Base-by-base conservation (phyloP, 2,329 filamentous ascomycete genomes). In the Botrytis tulipae region DNA sequence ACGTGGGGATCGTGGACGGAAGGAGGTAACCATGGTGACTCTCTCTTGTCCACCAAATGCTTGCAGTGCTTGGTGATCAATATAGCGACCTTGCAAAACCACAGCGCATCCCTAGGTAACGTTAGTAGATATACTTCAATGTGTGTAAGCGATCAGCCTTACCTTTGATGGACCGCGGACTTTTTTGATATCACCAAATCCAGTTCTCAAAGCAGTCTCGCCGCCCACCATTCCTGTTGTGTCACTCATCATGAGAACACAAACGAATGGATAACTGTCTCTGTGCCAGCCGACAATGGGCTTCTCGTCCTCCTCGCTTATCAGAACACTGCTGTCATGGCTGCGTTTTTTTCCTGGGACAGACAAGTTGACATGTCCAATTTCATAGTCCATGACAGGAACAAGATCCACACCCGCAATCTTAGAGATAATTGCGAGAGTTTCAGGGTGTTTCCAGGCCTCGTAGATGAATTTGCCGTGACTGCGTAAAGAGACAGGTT, bases 381-480 rank as follows among this genome's bases (percentile, higher is more conserved):
- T 86, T 76, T 90, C 88, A 76, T 86, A 88, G 80, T 89, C 85
- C 78, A 88, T 85, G 12, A 83, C 84, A 0, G 87, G 87, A 14
- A 89, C 82, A 22, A 90, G 83, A 14, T 90, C 88, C 32, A 90
- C 83, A 14, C 88, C 87, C 35, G 88, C 87, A 66, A 89, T 84
- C 73, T 86, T 83, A 4, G 87, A 89, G 70, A 90, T 83, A 76
- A 86, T 85, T 14, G 82, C 81, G 4, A 89, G 83, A 3, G 87
- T 85, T 68, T 88, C 84, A 0, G 88, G 86, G 65, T 85, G 84
- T 73, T 85, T 87, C 89, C 88, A 91, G 4, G 86, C 87, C 73
- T 87, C 87, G 77, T 91, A 90, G 7, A 88, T 86, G 76, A 92
- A 92, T 0, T 90, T 90, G 1, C 89, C 89, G 77, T 87, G 86